Evolutionary conservation across 441 rosid species (phyloP), one percentile per base, ranked within the genome.

Genomic region (Populus tomentosa): DNA sequence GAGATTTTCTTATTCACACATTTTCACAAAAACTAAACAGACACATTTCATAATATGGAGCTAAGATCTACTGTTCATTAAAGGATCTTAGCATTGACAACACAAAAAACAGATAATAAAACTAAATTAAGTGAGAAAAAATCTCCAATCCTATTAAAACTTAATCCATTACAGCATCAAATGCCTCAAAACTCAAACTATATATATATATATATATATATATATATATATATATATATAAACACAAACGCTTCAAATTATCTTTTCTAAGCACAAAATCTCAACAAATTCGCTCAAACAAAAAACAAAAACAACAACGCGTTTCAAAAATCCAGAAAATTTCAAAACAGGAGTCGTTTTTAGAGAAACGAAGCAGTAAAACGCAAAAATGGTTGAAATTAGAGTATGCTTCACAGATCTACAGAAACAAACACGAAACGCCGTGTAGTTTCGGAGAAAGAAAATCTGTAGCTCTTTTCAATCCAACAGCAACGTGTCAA

Each of bases 381-480:
- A 72, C 21, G 46, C n/a, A 74, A 50, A 50, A 67, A 76, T n/a
- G 23, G n/a, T 30, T 56, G 16, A 26, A 66, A 69, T 33, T 64
- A 65, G 69, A 75, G 73, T 35, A 78, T 59, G 73, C 33, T 20
- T 66, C 77, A 71, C 82, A 82, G 87, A 87, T 84, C 88, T 83
- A 75, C 28, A 50, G 10, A 46, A 36, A 67, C 70, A 70, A 75
- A 70, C 59, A 14, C 64, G 35, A 67, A 70, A 70, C 16, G n/a
- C 0, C 42, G 42, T 68, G 16, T 5, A 11, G 38, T 56, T 26
- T 69, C 76, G 72, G 64, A 61, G 64, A 9, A 61, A 26, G 40
- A 67, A 61, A 80, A 65, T 69, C 77, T 18, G 40, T 33, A 75
- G 78, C 80, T 72, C 63, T 70, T 63, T 67, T 75, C 78, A 61